Evolutionary conservation across 192 early-diverging fungal species (phyloP).

Genomic region (Backusella parvicylindrica): DNA sequence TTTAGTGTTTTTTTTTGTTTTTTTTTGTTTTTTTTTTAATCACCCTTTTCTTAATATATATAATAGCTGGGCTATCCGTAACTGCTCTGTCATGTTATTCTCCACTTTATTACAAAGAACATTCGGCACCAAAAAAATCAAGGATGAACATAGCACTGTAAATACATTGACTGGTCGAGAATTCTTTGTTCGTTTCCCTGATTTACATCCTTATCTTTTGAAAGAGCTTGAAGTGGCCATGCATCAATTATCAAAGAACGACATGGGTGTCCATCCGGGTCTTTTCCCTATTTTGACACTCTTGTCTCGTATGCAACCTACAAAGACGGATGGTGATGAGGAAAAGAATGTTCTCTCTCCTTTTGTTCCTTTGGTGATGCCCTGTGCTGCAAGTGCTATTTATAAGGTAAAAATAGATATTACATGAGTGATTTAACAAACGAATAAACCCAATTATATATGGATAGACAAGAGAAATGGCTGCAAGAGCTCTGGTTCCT

Average conservation of each 20-base stretch:
- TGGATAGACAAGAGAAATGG: conserved; percentile 85
- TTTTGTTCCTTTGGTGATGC: conserved; percentile 51
- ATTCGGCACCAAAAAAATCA: conserved; percentile 78
- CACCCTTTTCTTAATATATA: too few species aligned
- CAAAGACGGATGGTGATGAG: conserved; percentile 44
- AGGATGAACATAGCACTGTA: conserved; percentile 66
- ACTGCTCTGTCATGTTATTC: conserved; percentile 92
- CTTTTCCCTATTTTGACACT: conserved; percentile 90
- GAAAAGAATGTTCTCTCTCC: conserved; percentile 34
- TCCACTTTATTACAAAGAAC: conserved; percentile 78
- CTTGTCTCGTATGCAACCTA: conserved; percentile 75
- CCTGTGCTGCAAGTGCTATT: conserved; percentile 52
- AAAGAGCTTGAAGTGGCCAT: conserved; percentile 72
- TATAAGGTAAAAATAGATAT: conserved; percentile 43
- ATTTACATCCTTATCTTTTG: conserved; percentile 73
- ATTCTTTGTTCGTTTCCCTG: conserved; percentile 87
- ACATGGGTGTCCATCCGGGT: conserved; percentile 72
- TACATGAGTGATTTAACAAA: neutral
- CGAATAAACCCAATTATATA: too few species aligned
- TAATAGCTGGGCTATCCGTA: conserved; percentile 84
- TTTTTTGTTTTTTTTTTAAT: neutral
- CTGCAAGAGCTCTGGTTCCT: conserved; percentile 75
- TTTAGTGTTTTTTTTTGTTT: neutral
- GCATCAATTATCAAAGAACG: conserved; percentile 43
- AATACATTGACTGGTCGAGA: conserved; percentile 84